Base-by-base conservation (phyloP, 441 rosid genomes). In the Hura crepitans region DNA sequence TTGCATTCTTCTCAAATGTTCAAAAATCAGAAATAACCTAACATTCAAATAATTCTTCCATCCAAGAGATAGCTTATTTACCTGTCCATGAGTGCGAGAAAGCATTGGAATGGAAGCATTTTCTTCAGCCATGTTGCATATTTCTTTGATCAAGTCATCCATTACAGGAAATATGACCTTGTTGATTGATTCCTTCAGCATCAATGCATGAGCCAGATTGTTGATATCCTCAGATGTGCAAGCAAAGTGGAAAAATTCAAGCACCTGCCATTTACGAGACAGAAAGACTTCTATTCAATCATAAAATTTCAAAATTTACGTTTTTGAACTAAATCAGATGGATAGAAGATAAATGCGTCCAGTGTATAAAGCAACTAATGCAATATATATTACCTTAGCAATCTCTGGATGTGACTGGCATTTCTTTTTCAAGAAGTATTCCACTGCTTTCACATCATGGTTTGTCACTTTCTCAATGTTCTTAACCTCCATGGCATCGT, bases 31-130 rank as follows among this genome's bases (percentile, higher is more conserved):
- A 28, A 67, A 10, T 22, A 12, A 20, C 0, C 6, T 25, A 62
- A 47, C 30, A 50, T 13, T 62, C 5, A 39, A 67, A 25, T 28
- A 18, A 60, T n/a, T 6, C 53, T 62, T 28, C 30, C 53, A 54
- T 45, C 35, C 42, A 53, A 46, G 20, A 55, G 50, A 25, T 28
- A 55, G 35, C 56, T 46, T 46, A 42, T 54, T 75, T 80, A 92
- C 99, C 97, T 92, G 98, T 62, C 99, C 99, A 80, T 95, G 99
- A 56, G 98, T 92, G 70, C 93, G 89, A 68, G 98, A 95, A 78
- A 95, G 98, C 99, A 95, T 92, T 17, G 98, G 79, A 71, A 84
- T 42, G 5, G 81, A 66, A 0, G 97, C 97, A 81, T 87, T 83
- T 54, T 80, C 89, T 80, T 84, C 84, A 57, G 97, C 92, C 81